Base-by-base conservation (phyloP, 805 yeast genomes). In the Zygosaccharomyces lentus region DNA sequence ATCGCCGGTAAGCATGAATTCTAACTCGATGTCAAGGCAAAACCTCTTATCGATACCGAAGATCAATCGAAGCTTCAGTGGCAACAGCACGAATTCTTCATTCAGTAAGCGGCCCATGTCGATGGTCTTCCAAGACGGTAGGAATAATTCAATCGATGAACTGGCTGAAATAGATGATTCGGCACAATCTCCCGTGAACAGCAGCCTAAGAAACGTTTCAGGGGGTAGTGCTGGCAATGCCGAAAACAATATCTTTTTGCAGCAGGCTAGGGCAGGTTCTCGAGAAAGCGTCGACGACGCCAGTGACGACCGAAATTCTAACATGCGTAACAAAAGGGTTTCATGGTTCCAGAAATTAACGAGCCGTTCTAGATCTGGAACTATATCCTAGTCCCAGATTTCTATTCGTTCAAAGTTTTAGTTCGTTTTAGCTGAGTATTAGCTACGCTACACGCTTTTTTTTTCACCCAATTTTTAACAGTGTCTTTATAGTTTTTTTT, bases 281-380 rank as follows among this genome's bases (percentile, higher is more conserved):
- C 17, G 34, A 10, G 41, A 38, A 12, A 38, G 41, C 21, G 15
- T 38, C 8, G 54, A 47, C 4, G 58, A 54, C 15, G 51, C 34
- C 2, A 46, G 47, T 5, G 51, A 51, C 12, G 52, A 52, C 15
- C 44, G 55, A 37, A 32, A 41, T 48, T 41, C 53, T 41, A 59
- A 64, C 43, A 55, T 64, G 46, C 55, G 53, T 29, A 69, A 16
- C 16, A 38, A 66, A 37, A 62, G 68, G 41, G 70, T 63, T 21
- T 64, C 70, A 6, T 76, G 80, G 80, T 71, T 75, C 49, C 72
- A 65, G 46, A 67, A 72, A 51, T 50, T 74, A 37, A 68, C 73
- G 44, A 65, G 71, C 37, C 57, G 67, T 24, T 70, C 74, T 5
- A 56, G 71, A 46, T 59, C 61, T 23, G 47, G 47, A 30, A 49